A percentile compares a stretch with the other conserved stretches of the same genome.
Conservation (phyloP, 345 rosid genomes). For the Aquilaria sinensis region DNA sequence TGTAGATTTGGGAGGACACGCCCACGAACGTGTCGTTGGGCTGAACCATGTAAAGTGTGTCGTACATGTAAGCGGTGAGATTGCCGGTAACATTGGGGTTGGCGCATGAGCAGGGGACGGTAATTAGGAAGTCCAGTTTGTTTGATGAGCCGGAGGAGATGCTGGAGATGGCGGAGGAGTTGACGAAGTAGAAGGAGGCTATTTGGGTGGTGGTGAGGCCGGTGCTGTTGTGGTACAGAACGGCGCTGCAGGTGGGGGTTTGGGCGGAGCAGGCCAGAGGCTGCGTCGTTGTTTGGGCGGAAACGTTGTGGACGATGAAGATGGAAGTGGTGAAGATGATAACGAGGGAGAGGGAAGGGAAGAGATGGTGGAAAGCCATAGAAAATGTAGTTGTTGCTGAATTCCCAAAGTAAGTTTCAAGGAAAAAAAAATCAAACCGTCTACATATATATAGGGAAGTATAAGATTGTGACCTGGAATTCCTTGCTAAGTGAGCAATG, state of each 20-base stretch:
- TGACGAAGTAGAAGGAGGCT: slow-evolving; percentile 24
- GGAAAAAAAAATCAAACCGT: too few species aligned
- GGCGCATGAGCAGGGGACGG: slow-evolving; percentile 29
- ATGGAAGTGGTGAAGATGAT: not conserved
- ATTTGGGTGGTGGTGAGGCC: slow-evolving; percentile 14
- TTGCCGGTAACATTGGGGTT: not conserved
- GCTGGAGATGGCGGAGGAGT: slow-evolving; percentile 13
- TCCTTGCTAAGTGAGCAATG: too few species aligned
- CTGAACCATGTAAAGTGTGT: slow-evolving; percentile 15
- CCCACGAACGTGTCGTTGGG: slow-evolving; percentile 12
- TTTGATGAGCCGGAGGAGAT: slow-evolving; percentile 6
- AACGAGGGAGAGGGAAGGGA: not conserved
- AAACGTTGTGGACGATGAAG: not conserved
- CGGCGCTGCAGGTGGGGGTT: slow-evolving; percentile 17
- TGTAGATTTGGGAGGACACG: slow-evolving; percentile 2
- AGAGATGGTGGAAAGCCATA: slow-evolving; percentile 17
- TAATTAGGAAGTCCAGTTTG: slow-evolving; percentile 19
- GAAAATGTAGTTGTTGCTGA: not conserved
- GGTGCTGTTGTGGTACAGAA: slow-evolving; percentile 20
- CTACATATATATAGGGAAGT: too few species aligned
- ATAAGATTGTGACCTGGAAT: too few species aligned
- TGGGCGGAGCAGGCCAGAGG: slow-evolving; percentile 21
- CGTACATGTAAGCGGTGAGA: slow-evolving; percentile 22
- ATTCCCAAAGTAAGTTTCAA: too few species aligned
- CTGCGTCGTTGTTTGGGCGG: slow-evolving; percentile 10